Evolutionary conservation across 2,329 filamentous ascomycete genomes (phyloP).

Genomic region (Phyllosticta ampelicida): DNA sequence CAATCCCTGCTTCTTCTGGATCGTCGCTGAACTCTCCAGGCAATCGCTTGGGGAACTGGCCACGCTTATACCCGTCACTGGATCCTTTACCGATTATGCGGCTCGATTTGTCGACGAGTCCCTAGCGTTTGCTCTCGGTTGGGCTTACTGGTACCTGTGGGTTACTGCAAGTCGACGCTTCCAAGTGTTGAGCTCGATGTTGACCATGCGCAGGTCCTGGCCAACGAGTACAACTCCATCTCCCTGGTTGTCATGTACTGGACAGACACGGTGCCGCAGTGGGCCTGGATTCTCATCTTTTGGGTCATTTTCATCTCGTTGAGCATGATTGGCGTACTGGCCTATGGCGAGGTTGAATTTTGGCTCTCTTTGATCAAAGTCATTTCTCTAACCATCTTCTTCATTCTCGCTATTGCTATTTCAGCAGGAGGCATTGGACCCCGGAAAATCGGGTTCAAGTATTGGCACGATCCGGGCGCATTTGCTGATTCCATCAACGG

Average conservation of each 20-base stretch:
- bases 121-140: constrained; percentile 15
- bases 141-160: constrained; percentile 32
- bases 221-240: constrained; percentile 36
- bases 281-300: constrained; percentile 38
- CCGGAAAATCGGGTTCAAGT: constrained; percentile 21
- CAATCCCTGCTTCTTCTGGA: constrained; percentile 1
- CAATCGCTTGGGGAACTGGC: constrained; percentile 16
- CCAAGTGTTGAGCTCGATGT: not conserved
- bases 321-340: constrained; percentile 31
- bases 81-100: constrained; percentile 15
- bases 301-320: constrained; percentile 34
- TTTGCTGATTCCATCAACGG: constrained; percentile 15
- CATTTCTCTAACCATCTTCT: constrained; percentile 13
- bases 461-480: constrained; percentile 22
- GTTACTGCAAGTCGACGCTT: constrained; percentile 23
- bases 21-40: constrained; percentile 8
- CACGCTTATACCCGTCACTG: constrained; percentile 13
- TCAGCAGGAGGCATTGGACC: constrained; percentile 13
- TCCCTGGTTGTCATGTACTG: constrained; percentile 35
- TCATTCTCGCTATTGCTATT: constrained; percentile 14
- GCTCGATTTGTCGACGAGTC: constrained; percentile 13
- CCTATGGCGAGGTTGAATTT: constrained; percentile 45
- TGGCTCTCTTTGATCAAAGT: constrained; percentile 21
- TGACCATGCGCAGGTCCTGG: constrained; percentile 18
- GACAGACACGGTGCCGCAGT: constrained; percentile 34